Conservation (phyloP, 2,329 filamentous ascomycete species). For the Claviceps sp. region DNA sequence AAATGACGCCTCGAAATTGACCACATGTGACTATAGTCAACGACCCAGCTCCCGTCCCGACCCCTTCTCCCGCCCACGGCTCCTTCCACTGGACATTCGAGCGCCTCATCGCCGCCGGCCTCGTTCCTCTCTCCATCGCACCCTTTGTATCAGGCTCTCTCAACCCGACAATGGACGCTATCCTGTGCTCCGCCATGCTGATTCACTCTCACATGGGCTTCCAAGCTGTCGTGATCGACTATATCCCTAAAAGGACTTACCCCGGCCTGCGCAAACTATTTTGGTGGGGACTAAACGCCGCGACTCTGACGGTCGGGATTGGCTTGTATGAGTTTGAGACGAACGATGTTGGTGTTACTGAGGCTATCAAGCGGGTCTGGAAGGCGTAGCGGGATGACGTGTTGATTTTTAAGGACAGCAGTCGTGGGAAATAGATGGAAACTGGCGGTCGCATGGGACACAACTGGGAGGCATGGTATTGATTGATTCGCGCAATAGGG, state of each 20-base stretch:
- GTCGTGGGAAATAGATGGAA: background rate
- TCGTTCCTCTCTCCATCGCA: slow-evolving; percentile 76
- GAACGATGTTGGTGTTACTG: slow-evolving; percentile 89
- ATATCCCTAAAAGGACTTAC: slow-evolving; percentile 61
- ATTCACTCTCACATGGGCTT: slow-evolving; percentile 95
- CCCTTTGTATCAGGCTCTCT: slow-evolving; percentile 87
- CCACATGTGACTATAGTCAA: slow-evolving; percentile 47
- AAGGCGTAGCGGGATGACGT: slow-evolving; percentile 43
- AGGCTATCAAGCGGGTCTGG: slow-evolving; percentile 82
- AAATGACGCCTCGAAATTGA: slow-evolving; percentile 2
- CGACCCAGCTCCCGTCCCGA: slow-evolving; percentile 65
- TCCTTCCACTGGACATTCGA: slow-evolving; percentile 99
- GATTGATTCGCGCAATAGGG: background rate
- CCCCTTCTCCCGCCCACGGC: slow-evolving; percentile 64
- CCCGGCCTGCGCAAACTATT: slow-evolving; percentile 53
- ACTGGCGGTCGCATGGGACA: background rate
- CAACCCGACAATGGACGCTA: slow-evolving; percentile 77
- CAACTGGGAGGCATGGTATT: background rate
- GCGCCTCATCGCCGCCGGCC: slow-evolving; percentile 64
- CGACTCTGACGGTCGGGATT: slow-evolving; percentile 68
- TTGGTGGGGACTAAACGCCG: slow-evolving; percentile 66
- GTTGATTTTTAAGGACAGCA: background rate
- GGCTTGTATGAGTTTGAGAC: slow-evolving; percentile 98
- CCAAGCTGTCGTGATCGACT: slow-evolving; percentile 81
- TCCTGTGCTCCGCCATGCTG: slow-evolving; percentile 70